Evolutionary conservation across 2,329 filamentous ascomycete species (phyloP), one percentile per base, ranked within the genome.

Genomic region (Colletotrichum coccodes): DNA sequence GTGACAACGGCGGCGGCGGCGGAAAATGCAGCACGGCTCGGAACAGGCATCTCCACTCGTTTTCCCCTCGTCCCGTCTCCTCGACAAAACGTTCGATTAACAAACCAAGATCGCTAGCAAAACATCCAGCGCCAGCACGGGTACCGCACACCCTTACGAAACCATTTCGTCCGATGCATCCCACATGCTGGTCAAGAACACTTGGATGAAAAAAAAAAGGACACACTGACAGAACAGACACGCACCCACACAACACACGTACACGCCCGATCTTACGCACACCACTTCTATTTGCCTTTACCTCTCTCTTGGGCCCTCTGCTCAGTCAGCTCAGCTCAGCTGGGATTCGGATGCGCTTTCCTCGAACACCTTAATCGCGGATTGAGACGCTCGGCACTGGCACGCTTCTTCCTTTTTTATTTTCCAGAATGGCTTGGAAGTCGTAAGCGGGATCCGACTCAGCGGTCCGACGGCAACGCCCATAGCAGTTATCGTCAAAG

Each of bases 371-470:
- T 65, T 54, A 47, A 21, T 49, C 47, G 12, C 34, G 28, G 28
- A 21, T 32, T 7, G 28, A 36, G 26, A n/a, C 53, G 26, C 16
- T 23, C 18, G 34, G 54, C 61, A 66, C 66, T 50, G 49, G 50
- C 53, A 18, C 14, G n/a, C 34, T 36, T 50, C 47, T 50, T 42
- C 34, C 46, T 56, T 54, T 42, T n/a, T 52, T 5, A 34, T 63
- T 44, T 69, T 69, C 66, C 61, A 69, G 66, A 69, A 69, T 36
- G 26, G 44, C 40, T 47, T 66, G 54, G 54, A 65, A 68, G 38
- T 42, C 32, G 30, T 32, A 64, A 28, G 60, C 46, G 54, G 40
- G 42, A 50, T 64, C 54, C 47, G 28, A 56, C 6, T 56, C 54
- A 21, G 50, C 42, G 61, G 61, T 60, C 66, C 56, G 54, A 65